phyloP scores from a whole-genome alignment of 1,284 basidiomycete genomes.

The Melampsora americana region DNA sequence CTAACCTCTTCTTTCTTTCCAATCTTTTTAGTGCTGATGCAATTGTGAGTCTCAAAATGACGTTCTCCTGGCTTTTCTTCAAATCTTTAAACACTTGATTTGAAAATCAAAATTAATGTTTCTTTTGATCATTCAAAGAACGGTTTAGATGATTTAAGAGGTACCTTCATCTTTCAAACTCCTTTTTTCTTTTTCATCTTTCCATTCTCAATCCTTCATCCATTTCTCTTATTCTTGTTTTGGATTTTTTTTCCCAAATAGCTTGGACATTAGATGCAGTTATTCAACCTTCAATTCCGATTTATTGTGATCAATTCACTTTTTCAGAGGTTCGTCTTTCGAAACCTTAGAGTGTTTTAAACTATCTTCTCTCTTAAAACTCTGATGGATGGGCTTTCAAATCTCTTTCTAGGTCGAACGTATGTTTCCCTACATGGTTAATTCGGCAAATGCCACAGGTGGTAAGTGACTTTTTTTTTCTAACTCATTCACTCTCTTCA shows the following conservation, averaged over 20 bases:
- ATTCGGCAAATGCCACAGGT: slow-evolving; percentile 70
- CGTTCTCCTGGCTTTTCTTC: too few relatives aligned
- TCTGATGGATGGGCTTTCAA: too few relatives aligned
- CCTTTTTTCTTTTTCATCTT: too few relatives aligned
- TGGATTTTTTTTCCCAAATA: slow-evolving; percentile 52
- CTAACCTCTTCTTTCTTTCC: too few relatives aligned
- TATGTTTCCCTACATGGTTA: slow-evolving; percentile 72
- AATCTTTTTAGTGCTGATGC: slow-evolving; percentile 25
- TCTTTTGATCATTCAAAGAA: slow-evolving; percentile 58
- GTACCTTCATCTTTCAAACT: too few relatives aligned
- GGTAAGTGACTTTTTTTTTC: slow-evolving; percentile 56
- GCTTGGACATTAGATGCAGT: slow-evolving; percentile 69
- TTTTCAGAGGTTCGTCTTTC: slow-evolving; percentile 63
- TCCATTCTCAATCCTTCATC: too few relatives aligned
- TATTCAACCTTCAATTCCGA: slow-evolving; percentile 69
- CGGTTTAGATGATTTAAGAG: slow-evolving; percentile 74
- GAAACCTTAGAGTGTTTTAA: neutral
- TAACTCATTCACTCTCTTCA: too few relatives aligned
- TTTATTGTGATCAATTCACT: slow-evolving; percentile 67
- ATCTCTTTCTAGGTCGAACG: slow-evolving; percentile 49
- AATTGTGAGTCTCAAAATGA: slow-evolving; percentile 23
- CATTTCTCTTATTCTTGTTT: too few relatives aligned
- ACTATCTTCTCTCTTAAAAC: too few relatives aligned
- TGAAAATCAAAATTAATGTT: too few relatives aligned
- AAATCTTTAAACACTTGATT: too few relatives aligned